Conservation (phyloP, 2,329 filamentous ascomycete species). For the Furcasterigmium sp. region DNA sequence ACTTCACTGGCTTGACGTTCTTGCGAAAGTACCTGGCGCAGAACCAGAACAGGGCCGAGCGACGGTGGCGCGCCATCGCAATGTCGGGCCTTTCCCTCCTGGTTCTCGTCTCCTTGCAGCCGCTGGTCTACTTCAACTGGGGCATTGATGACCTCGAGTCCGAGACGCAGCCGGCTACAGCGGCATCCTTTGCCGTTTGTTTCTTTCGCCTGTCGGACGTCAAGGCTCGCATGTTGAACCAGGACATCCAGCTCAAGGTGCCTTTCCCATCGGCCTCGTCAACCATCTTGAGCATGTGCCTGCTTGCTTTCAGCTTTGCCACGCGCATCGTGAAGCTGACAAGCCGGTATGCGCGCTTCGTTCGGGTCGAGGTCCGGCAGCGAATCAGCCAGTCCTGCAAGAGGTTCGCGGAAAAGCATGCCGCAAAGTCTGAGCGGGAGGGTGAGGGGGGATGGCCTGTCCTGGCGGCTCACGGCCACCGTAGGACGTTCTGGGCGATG, state of each 20-base stretch:
- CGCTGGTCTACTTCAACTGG: neutral
- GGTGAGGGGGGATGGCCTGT: neutral
- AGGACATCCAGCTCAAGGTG: neutral
- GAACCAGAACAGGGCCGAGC: neutral
- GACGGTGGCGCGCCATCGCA: neutral
- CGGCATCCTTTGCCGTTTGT: neutral
- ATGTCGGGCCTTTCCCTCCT: neutral
- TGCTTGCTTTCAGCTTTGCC: neutral
- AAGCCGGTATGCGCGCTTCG: neutral
- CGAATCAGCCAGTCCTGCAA: neutral
- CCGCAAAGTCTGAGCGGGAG: neutral
- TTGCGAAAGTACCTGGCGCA: slow-evolving; percentile 8
- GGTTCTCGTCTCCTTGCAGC: neutral
- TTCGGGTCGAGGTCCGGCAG: neutral
- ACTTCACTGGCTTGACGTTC: slow-evolving; percentile 15
- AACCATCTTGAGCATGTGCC: neutral
- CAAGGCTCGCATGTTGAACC: neutral
- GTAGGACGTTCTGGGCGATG: neutral
- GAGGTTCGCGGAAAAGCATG: neutral
- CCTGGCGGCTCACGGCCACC: too few species aligned
- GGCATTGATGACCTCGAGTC: neutral
- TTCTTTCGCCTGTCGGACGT: neutral
- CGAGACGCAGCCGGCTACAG: neutral
- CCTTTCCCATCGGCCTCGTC: neutral
- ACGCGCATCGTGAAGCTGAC: slow-evolving; percentile 1